Conservation (phyloP, 371 early-diverging fungal genomes). For the Mortierella sp. region DNA sequence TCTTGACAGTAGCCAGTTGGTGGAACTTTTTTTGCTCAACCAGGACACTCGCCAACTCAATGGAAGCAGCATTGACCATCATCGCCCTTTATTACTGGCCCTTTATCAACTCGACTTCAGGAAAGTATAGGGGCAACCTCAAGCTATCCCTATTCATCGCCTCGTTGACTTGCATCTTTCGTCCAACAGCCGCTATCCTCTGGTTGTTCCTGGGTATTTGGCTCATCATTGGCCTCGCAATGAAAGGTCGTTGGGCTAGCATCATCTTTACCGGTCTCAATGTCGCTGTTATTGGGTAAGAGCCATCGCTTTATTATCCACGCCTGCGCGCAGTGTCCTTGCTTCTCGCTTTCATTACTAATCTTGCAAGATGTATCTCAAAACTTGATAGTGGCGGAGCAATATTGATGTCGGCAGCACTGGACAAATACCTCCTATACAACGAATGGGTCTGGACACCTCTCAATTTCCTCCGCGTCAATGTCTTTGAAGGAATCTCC, state of each 20-base stretch:
- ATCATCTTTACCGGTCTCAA: conserved; percentile 1
- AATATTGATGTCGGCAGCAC: conserved; percentile 59
- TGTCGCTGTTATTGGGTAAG: conserved; percentile 35
- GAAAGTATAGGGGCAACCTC: conserved; percentile 1
- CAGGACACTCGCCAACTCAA: conserved; percentile 81
- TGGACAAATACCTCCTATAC: conserved; percentile 76
- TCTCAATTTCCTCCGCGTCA: conserved; percentile 82
- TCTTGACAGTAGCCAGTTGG: conserved; percentile 83
- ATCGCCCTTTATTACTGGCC: conserved; percentile 86
- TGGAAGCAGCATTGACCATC: conserved; percentile 77
- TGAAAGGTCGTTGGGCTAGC: conserved; percentile 1
- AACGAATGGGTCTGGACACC: conserved; percentile 74
- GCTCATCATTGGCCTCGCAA: conserved; percentile 56
- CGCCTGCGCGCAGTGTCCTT: too few species aligned
- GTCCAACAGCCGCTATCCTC: conserved; percentile 88
- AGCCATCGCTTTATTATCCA: neutral
- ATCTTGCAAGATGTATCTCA: neutral
- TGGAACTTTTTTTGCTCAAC: conserved; percentile 83
- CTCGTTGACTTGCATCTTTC: conserved; percentile 80
- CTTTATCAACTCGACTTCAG: conserved; percentile 35
- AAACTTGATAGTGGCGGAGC: conserved; percentile 53
- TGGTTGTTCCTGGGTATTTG: conserved; percentile 83
- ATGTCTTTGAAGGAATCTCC: conserved; percentile 82
- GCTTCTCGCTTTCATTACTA: too few species aligned
- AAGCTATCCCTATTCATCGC: conserved; percentile 74